Evolutionary conservation across 371 early-diverging fungal genomes (phyloP).

Genomic region (Mortierella sp.): DNA sequence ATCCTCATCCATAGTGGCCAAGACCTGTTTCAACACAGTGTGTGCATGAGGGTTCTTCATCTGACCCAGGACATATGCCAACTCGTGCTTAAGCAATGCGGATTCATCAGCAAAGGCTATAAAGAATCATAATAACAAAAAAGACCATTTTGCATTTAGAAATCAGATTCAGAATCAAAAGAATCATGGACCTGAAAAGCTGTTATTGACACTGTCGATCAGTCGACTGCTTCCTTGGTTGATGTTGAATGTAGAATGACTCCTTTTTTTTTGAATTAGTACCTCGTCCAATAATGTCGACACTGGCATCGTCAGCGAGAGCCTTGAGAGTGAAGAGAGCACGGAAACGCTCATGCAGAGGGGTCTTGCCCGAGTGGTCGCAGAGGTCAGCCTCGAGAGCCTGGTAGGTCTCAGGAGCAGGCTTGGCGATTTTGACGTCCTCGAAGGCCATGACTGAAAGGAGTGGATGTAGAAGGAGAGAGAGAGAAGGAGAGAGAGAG

Average conservation of each 20-base stretch:
- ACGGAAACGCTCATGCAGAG: slow-evolving; percentile 90
- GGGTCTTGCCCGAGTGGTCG: slow-evolving; percentile 69
- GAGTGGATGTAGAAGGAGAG: background rate
- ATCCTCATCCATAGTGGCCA: slow-evolving; percentile 82
- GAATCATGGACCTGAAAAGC: background rate
- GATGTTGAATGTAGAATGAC: background rate
- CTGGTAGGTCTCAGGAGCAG: slow-evolving; percentile 47
- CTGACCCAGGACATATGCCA: slow-evolving; percentile 99
- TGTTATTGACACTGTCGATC: background rate
- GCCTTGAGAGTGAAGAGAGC: slow-evolving; percentile 96
- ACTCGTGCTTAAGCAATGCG: slow-evolving; percentile 98
- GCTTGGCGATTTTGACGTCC: slow-evolving; percentile 35
- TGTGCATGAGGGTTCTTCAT: slow-evolving; percentile 92
- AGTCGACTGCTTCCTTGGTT: background rate
- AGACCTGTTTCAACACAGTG: slow-evolving; percentile 74
- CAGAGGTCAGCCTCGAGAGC: slow-evolving; percentile 69
- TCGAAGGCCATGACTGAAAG: slow-evolving; percentile 46
- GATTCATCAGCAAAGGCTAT: slow-evolving; percentile 88
- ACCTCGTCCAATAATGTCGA: slow-evolving; percentile 90
- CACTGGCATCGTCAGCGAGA: slow-evolving; percentile 81
- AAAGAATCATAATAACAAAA: slow-evolving; percentile 1
- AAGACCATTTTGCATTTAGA: background rate
- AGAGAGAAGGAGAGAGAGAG: background rate
- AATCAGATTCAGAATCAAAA: too few species aligned
- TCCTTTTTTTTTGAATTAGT: slow-evolving; percentile 12